Conservation (phyloP, 2,329 filamentous ascomycete genomes). For the Beauveria rudraprayagi region DNA sequence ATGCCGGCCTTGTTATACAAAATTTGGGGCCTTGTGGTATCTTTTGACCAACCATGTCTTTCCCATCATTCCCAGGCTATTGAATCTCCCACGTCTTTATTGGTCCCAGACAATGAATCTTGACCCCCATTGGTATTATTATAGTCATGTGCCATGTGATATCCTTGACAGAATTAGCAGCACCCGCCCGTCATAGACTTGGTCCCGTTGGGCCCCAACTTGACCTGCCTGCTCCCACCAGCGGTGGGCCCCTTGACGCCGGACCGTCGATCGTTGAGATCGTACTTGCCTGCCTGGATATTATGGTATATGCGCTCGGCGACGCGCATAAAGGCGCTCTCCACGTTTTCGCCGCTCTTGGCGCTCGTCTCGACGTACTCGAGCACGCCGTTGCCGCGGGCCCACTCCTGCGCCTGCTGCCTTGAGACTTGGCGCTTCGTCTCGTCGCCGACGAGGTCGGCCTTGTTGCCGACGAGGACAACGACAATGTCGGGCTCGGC, state of each 20-base stretch:
- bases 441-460: conserved; percentile 57
- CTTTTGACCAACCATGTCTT: neutral
- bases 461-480: conserved; percentile 91
- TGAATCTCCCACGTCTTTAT: neutral
- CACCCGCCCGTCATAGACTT: conserved; percentile 37
- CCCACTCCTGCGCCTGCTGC: conserved; percentile 87
- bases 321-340: conserved; percentile 85
- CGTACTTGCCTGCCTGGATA: conserved; percentile 90
- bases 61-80: neutral
- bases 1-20: neutral
- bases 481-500: conserved; percentile 94
- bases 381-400: conserved; percentile 72
- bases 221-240: conserved; percentile 36
- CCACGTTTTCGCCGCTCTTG: conserved; percentile 90
- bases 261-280: conserved; percentile 84
- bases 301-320: conserved; percentile 95
- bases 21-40: neutral
- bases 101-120: neutral
- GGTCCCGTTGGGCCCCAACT: conserved; percentile 31
- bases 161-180: conserved; percentile 23
- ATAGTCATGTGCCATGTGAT: neutral
- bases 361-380: conserved; percentile 95
- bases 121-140: neutral
- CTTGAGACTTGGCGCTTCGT: conserved; percentile 68
- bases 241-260: conserved; percentile 73